Evolutionary conservation across 257 asterid species (phyloP).

Genomic region (Thymus mandschuricus): DNA sequence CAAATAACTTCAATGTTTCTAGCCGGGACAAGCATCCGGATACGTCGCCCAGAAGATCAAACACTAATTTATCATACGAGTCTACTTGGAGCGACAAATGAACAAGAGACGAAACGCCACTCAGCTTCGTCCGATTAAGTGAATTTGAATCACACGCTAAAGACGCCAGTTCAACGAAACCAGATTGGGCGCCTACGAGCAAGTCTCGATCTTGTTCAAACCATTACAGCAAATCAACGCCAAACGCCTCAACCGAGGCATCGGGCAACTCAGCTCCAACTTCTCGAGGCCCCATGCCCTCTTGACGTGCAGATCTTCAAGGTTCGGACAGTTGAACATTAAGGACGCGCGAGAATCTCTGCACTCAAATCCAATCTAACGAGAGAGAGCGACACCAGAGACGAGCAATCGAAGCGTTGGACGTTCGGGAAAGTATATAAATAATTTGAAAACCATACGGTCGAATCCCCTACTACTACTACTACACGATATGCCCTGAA

Average conservation of each 20-base stretch:
- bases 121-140: neutral
- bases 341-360: neutral
- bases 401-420: neutral
- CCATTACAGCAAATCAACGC: neutral
- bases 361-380: neutral
- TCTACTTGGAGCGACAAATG: neutral
- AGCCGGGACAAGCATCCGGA: conserved; percentile 9
- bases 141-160: neutral
- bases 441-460: no score
- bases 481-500: neutral
- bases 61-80: neutral
- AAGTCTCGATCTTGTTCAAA: neutral
- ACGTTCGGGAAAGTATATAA: neutral
- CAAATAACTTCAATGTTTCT: neutral
- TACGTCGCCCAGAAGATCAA: neutral
- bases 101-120: conserved; percentile 5
- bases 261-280: neutral
- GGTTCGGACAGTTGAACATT: conserved; percentile 1
- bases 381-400: conserved; percentile 10
- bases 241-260: conserved; percentile 5
- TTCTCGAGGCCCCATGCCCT: neutral
- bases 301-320: conserved; percentile 2
- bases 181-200: neutral
- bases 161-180: neutral
- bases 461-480: no score